Evolutionary conservation across 2,329 filamentous ascomycete species (phyloP).

Genomic region (Biscogniauxia marginata): DNA sequence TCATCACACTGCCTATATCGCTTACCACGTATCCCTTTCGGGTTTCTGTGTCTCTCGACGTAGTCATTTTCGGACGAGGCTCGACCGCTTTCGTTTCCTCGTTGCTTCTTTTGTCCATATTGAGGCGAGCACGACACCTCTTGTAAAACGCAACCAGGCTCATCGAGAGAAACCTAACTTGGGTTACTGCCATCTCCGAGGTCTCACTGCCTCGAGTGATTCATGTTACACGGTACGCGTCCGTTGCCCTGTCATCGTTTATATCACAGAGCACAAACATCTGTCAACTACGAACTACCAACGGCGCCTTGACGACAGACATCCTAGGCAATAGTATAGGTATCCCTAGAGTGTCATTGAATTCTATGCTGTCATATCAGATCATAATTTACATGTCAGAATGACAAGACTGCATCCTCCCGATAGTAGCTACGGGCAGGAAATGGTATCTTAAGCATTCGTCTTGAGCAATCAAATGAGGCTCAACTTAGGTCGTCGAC

Average conservation of each 20-base stretch:
- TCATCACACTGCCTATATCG: constrained; percentile 17
- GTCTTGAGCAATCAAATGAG: neutral
- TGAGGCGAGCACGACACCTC: constrained; percentile 16
- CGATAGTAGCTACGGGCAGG: neutral
- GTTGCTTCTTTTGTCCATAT: constrained; percentile 20
- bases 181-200: constrained; percentile 18
- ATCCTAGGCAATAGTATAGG: neutral
- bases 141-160: constrained; percentile 8
- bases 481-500: neutral
- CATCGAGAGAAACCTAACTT: constrained; percentile 12
- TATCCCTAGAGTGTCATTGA: neutral
- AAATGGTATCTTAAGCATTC: neutral
- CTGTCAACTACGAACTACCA: neutral
- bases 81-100: constrained; percentile 15
- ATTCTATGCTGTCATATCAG: neutral
- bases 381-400: neutral
- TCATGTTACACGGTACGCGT: neutral
- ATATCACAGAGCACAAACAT: neutral
- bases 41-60: constrained; percentile 10
- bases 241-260: neutral
- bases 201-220: constrained; percentile 15
- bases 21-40: constrained; percentile 11
- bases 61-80: constrained; percentile 19
- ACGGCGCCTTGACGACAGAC: neutral
- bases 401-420: neutral